Base-by-base conservation (phyloP, 2,329 filamentous ascomycete species). In the Ascochyta lentis region DNA sequence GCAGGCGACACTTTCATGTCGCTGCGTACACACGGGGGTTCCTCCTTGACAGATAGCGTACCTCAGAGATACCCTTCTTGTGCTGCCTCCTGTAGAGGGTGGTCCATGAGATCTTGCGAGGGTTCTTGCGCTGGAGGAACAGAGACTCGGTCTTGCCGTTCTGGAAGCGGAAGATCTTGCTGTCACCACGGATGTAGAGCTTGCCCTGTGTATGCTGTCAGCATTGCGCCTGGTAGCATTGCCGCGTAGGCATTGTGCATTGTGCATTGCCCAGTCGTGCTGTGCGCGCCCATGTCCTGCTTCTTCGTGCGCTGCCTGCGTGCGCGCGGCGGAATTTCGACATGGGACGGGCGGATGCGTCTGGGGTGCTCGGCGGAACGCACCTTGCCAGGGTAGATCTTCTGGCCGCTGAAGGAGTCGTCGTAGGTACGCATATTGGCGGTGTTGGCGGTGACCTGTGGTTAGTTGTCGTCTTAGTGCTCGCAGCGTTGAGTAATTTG, bases 41-140 rank as follows among this genome's bases (percentile, higher is more conserved):
- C 53, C 47, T 56, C 53, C 53, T 33, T 42, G 53, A 56, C 47
- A 56, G 48, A 51, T 50, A 51, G 47, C 53, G 53, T 89, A 98
- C 95, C 93, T 99, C 95, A 87, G 94, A 96, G 84, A 98, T 96
- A 89, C 95, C 95, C 92, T 99, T 99, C 87, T 93, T 95, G 90
- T 97, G 94, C 85, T 96, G 91, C 83, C 94, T 91, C 82, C 95
- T 89, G 91, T 91, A 99, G 68, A 99, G 91, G 76, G 93, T 89
- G 71, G 95, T 99, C 95, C 95, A 99, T 73, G 94, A 89, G 82
- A 99, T 98, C 81, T 94, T 92, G 83, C 95, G 94, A 80, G 95
- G 95, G 89, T 99, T 99, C 92, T 99, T 99, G 87, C 95, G 94
- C 88, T 99, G 95, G 75, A 98, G 91, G 89, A 99, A 99, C 72